phyloP scores from a whole-genome alignment of 805 yeast genomes.

The Candida loeiensis region DNA sequence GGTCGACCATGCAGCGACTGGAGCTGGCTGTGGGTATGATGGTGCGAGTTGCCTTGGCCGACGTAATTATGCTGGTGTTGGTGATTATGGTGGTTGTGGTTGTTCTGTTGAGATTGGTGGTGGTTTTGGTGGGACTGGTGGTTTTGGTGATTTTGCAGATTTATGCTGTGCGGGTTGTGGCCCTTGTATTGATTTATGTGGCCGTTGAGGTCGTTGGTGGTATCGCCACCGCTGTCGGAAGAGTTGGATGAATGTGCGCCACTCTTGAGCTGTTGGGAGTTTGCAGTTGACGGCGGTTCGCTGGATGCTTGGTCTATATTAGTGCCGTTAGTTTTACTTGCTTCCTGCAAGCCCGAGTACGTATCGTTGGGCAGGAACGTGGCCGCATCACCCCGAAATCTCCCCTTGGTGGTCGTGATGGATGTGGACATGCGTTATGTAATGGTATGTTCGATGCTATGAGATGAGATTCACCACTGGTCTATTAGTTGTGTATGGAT shows the following conservation, averaged over 20 bases:
- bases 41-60: slow-evolving; percentile 11
- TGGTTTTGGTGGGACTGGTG: slow-evolving; percentile 8
- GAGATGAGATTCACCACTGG: slow-evolving; percentile 1
- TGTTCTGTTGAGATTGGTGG: slow-evolving; percentile 8
- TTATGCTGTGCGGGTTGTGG: slow-evolving; percentile 9
- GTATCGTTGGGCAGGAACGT: slow-evolving; percentile 30
- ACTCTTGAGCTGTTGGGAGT: neutral
- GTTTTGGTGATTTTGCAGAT: slow-evolving; percentile 10
- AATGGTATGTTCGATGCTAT: neutral
- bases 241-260: neutral
- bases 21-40: slow-evolving; percentile 4
- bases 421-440: slow-evolving; percentile 12
- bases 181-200: slow-evolving; percentile 1
- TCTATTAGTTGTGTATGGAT: slow-evolving; percentile 1
- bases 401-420: slow-evolving; percentile 25
- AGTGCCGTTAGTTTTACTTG: neutral
- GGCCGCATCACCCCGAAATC: slow-evolving; percentile 39
- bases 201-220: neutral
- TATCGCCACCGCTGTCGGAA: neutral
- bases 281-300: neutral
- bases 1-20: slow-evolving; percentile 2
- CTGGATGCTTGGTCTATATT: slow-evolving; percentile 1
- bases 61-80: slow-evolving; percentile 10
- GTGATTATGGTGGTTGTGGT: slow-evolving; percentile 11
- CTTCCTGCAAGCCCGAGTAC: neutral